Evolutionary conservation across 2,329 filamentous ascomycete species (phyloP).

Genomic region (Aspergillus fischeri): DNA sequence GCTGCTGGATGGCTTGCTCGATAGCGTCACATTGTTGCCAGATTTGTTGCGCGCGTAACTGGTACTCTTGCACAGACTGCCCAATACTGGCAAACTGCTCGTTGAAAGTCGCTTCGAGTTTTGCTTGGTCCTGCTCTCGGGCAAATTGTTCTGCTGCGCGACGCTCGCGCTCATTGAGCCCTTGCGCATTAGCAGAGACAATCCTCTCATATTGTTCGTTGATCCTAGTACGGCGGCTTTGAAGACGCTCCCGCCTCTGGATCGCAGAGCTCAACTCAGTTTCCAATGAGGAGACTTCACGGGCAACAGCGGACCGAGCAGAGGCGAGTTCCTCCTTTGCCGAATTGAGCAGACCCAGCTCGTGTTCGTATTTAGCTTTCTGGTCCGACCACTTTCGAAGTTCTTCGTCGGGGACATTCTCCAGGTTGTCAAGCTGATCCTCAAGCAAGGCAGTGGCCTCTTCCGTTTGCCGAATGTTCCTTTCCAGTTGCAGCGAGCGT

Average conservation of each 20-base stretch:
- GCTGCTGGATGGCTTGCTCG: slow-evolving; percentile 43
- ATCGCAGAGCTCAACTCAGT: slow-evolving; percentile 50
- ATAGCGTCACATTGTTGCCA: slow-evolving; percentile 42
- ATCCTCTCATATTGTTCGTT: slow-evolving; percentile 60
- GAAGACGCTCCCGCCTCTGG: slow-evolving; percentile 58
- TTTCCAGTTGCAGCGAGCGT: slow-evolving; percentile 57
- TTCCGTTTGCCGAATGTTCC: slow-evolving; percentile 61
- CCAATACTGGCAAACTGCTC: slow-evolving; percentile 41
- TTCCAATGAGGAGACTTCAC: slow-evolving; percentile 49
- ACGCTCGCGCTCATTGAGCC: slow-evolving; percentile 52
- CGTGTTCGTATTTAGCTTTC: slow-evolving; percentile 53
- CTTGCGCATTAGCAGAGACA: slow-evolving; percentile 54
- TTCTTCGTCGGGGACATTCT: slow-evolving; percentile 56
- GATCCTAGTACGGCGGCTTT: slow-evolving; percentile 53
- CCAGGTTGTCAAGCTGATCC: slow-evolving; percentile 51
- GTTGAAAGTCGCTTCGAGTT: slow-evolving; percentile 40
- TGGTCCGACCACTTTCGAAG: slow-evolving; percentile 49
- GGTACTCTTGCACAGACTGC: slow-evolving; percentile 42
- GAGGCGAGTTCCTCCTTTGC: slow-evolving; percentile 50
- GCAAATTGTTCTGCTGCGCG: slow-evolving; percentile 45
- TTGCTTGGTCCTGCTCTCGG: slow-evolving; percentile 43
- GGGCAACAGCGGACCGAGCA: slow-evolving; percentile 49
- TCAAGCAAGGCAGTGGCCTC: slow-evolving; percentile 55
- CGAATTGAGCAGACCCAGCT: slow-evolving; percentile 48
- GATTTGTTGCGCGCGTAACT: slow-evolving; percentile 39